Conservation (phyloP, 805 yeast genomes). For the Ogataea nitratoaversa region DNA sequence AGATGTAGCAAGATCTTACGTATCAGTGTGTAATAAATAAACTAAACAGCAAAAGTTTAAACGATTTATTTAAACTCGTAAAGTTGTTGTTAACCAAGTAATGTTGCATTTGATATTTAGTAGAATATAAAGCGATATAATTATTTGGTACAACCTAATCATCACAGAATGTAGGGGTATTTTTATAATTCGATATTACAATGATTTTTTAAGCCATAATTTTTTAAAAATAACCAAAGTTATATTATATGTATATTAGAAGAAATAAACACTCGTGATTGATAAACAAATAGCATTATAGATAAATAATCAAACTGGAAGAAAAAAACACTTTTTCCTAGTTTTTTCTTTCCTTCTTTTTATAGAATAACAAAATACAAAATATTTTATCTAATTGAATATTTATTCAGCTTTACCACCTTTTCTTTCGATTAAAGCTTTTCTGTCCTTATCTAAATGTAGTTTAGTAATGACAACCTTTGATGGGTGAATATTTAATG, state of each 20-base stretch:
- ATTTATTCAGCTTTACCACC: slow-evolving; percentile 94
- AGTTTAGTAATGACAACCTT: slow-evolving; percentile 98
- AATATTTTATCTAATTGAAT: slow-evolving; percentile 5
- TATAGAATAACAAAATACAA: neutral
- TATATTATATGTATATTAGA: slow-evolving; percentile 2
- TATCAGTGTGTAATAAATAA: too few relatives aligned
- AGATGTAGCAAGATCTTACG: too few relatives aligned
- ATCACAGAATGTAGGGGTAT: too few relatives aligned
- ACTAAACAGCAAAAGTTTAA: too few relatives aligned
- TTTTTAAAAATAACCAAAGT: slow-evolving; percentile 1
- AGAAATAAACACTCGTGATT: slow-evolving; percentile 2
- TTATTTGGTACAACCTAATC: too few relatives aligned
- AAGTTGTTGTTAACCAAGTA: too few relatives aligned
- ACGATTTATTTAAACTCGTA: too few relatives aligned
- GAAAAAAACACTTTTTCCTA: neutral
- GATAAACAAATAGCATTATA: slow-evolving; percentile 1
- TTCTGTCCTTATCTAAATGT: slow-evolving; percentile 98
- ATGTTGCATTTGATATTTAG: too few relatives aligned
- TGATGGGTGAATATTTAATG: slow-evolving; percentile 96
- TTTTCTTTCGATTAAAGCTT: slow-evolving; percentile 94
- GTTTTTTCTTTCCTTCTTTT: neutral
- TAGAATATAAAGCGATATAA: too few relatives aligned
- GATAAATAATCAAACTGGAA: neutral
- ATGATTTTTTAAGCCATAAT: too few relatives aligned
- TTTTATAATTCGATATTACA: too few relatives aligned